Base-by-base conservation (phyloP, 164 flowering plant genomes). In the Umbellularia californica region DNA sequence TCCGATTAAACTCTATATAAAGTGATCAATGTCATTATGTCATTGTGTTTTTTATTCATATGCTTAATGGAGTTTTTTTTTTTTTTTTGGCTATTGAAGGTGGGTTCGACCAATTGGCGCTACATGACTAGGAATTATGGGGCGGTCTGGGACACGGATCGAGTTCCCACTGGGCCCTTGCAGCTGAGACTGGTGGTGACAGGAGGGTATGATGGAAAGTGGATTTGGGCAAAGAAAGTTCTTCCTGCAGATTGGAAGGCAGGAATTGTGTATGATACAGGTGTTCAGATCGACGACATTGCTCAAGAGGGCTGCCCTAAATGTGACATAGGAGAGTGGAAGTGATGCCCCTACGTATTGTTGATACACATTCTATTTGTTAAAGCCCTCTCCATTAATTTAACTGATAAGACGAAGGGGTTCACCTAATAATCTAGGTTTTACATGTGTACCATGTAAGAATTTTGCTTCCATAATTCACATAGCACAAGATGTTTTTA, bases 231-330 rank as follows among this genome's bases (percentile, higher is more conserved):
- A 17, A 71, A 80, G 20, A 80, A 70, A 1, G 94, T 83, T 13
- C 82, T 95, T 2, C 99, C 99, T 0, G 87, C 82, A 2, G 86
- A 92, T 28, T 94, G 98, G 98, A 84, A 83, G 64, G 65, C 77
- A n/a, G 97, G 97, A 5, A 76, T 65, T 63, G 58, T 83, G 0
- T 94, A 90, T 77, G 94, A 89, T 72, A 1, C 92, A 0, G 94
- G 91, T 65, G 81, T 91, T 73, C 92, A 95, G 69, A 89, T 90
- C 28, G 75, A 62, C 41, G 98, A 88, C 55, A 86, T 89, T 81
- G 97, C 95, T 2, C 82, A 90, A 65, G 97, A 95, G 51, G 91
- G 90, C 27, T 95, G 98, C 77, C 71, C 80, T n/a, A 82, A 86
- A 0, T 94, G 98, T 75, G 91, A 86, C 58, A 73, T 80, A 64